Evolutionary conservation across 305 asterid genomes (phyloP), one percentile per base, ranked within the genome.

Genomic region (Fraxinus paxiana): DNA sequence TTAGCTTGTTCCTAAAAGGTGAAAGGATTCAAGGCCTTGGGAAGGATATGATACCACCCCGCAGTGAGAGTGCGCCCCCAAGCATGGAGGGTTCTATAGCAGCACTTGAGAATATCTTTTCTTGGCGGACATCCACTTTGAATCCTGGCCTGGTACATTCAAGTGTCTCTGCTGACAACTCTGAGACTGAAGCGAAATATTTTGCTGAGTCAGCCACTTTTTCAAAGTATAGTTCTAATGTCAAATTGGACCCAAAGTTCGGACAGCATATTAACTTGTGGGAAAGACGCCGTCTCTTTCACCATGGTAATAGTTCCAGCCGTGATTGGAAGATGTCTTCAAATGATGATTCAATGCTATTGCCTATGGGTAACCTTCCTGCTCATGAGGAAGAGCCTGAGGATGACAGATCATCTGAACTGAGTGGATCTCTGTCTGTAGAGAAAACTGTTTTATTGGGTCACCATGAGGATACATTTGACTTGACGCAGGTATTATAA

Each of bases 1-100:
- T 92, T 80, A 91, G 90, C 35, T 82, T 91, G 84, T 89, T 91
- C 84, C 86, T 91, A 6, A 88, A 89, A 77, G 93, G 90, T 80
- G 90, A 85, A 26, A 86, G 86, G 78, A 78, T 87, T 82, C 88
- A 82, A 33, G 86, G 86, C 38, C 86, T 86, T 72, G 88, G 83
- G 77, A 84, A 89, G 81, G 91, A 82, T 80, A 82, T 85, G 74
- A 85, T 82, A 71, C 95, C 97, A 22, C 85, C 88, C 80, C 94
- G 98, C 46, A 89, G 97, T 82, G 98, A 86, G 43, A 94, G 97
- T 87, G 98, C 98, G 30, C 98, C 98, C 20, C 98, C 98, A 12
- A 91, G 97, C 86, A 92, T 93, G 90, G 98, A 89, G 82, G 92
- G 93, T 77, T 91, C 97, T 51, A 81, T 87, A 77, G 87, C 91